Base-by-base conservation (phyloP, 148 eudicot species). In the Cornus florida region DNA sequence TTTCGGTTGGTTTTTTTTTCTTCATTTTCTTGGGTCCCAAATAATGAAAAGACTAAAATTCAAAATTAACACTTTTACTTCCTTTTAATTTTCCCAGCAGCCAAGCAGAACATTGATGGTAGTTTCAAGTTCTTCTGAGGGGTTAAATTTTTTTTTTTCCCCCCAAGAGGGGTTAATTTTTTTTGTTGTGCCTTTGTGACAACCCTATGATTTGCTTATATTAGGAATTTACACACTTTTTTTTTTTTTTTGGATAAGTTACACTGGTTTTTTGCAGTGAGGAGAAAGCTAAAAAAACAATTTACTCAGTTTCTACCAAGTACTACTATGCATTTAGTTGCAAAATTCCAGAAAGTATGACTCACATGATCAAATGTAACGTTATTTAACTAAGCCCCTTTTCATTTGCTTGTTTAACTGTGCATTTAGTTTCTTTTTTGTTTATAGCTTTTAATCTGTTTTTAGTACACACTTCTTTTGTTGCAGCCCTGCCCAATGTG, bases 251-350 rank as follows among this genome's bases (percentile, higher is more conserved):
- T 35, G 38, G 38, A 35, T 4, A 35, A 35, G 19, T 57, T 57
- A 13, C 62, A 57, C 13, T 0, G 9, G 10, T n/a, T 39, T 43
- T 78, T 8, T 77, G 75, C 89, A 90, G 96, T 74, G 91, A 86
- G 80, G 88, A 89, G 59, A 92, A 91, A 77, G 93, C 96, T 35
- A 87, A 87, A 85, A 90, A 80, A 87, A 87, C 92, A 72, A 89
- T 90, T n/a, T 92, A 92, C 84, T 90, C 93, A 3, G 96, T 92
- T 72, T 90, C 93, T 24, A 92, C 96, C 3, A 90, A 64, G 79
- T 89, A 87, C 77, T 92, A 92, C 73, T 90, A 83, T 76, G 92
- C 93, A 43, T 89, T 92, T 77, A 88, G 93, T 75, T 92, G 93
- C 79, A 75, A 84, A 72, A 79, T 90, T 33, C 72, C 84, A 3